Base-by-base conservation (phyloP, 495 filamentous ascomycete genomes). In the Penicillium malachiteum region DNA sequence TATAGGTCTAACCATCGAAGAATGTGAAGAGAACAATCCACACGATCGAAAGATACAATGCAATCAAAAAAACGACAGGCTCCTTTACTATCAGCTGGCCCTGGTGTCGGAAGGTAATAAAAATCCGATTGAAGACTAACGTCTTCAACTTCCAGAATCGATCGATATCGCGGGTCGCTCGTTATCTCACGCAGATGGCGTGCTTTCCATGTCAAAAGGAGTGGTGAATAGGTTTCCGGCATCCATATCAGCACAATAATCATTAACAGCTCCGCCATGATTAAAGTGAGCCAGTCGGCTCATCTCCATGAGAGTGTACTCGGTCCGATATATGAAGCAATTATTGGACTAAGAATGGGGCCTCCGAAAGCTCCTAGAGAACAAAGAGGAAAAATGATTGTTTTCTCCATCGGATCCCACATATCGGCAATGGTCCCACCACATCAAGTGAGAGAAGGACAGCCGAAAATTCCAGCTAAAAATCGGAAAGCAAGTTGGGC, bases 1-100 rank as follows among this genome's bases (percentile, higher is more conserved):
- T 77, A 59, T 76, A 83, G 3, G 73, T 73, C 62, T 85, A 88
- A 5, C 82, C 84, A 33, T 78, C 74, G 11, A 85, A 65, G 61
- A 86, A 86, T 5, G 80, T 79, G 64, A 87, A 87, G 0, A 87
- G 73, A 8, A 87, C 71, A 49, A 83, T 77, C 54, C 86, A 88
- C 33, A 87, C 68, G 3, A 86, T 60, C 0, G 79, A 77, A 17
- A 87, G 64, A 59, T 86, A 87, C 0, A 81, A 57, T 0, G 78
- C 74, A 8, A 86, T 60, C 0, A 75, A 64, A 14, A 75, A 68
- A 48, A 80, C 71, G 48, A 83, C 76, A 3, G 70, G 68, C 50
- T 80, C 77, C 4, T 50, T n/a, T n/a, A n/a, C n/a, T n/a, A n/a
- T n/a, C n/a, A n/a, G n/a, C n/a, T n/a, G n/a, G n/a, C n/a, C n/a